Percentiles rank a stretch among this genome's conserved stretches.
phyloP scores from a whole-genome alignment of 306 rosid species.

The Medicago truncatula region MtrunA17r5.0-ANR NC_053045.1:50413501-50414000 shows the following conservation, averaged over 20 bases:
- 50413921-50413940: conserved; percentile 41
- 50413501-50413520: background rate
- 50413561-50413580: background rate
- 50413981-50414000: conserved; percentile 61
- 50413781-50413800: conserved; percentile 28
- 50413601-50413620: conserved; percentile 18
- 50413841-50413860: conserved; percentile 28
- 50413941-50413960: conserved; percentile 40
- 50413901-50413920: conserved; percentile 42
- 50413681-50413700: background rate
- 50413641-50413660: conserved; percentile 2
- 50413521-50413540: background rate
- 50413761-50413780: conserved; percentile 56
- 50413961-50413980: conserved; percentile 34
- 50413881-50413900: conserved; percentile 51
- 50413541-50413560: conserved; percentile 48
- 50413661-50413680: conserved; percentile 1
- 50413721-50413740: conserved; percentile 41
- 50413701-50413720: background rate
- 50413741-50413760: conserved; percentile 52
- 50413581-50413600: conserved; percentile 15
- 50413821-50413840: conserved; percentile 35
- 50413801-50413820: conserved; percentile 31
- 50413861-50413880: conserved; percentile 17
- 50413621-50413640: background rate